phyloP scores from a whole-genome alignment of 495 filamentous ascomycete species.

The Apodospora peruviana region DNA sequence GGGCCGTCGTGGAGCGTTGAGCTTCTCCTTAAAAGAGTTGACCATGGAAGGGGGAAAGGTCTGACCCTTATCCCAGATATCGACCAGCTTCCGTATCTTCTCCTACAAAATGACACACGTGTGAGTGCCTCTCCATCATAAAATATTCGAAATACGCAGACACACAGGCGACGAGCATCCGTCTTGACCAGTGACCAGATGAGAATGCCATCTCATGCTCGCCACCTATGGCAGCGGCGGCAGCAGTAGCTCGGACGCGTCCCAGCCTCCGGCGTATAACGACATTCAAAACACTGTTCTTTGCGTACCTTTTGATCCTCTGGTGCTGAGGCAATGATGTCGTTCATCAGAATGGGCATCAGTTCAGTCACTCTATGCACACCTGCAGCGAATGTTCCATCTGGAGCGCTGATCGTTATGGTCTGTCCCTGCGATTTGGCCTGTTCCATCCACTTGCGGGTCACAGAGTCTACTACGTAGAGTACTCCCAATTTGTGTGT shows the following conservation, averaged over 20 bases:
- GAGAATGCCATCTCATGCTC: too few species aligned
- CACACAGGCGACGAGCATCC: constrained; percentile 1
- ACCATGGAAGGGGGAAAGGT: constrained; percentile 86
- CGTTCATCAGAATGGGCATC: constrained; percentile 88
- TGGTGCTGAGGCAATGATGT: constrained; percentile 83
- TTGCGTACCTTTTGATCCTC: constrained; percentile 97
- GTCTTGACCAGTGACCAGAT: too few species aligned
- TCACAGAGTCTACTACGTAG: constrained; percentile 99
- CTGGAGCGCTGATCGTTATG: constrained; percentile 66
- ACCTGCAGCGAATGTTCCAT: constrained; percentile 91
- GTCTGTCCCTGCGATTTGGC: constrained; percentile 80
- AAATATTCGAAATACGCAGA: constrained; percentile 3
- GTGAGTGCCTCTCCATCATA: constrained; percentile 34
- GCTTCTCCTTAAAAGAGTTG: constrained; percentile 76
- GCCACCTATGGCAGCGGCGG: too few species aligned
- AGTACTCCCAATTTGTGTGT: constrained; percentile 98
- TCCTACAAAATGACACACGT: constrained; percentile 57
- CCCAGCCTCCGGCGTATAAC: too few species aligned
- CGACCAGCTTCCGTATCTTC: constrained; percentile 91
- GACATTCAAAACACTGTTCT: constrained; percentile 24
- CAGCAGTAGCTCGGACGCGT: too few species aligned
- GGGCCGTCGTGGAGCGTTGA: constrained; percentile 54
- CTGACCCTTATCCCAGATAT: constrained; percentile 94
- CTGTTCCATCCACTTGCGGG: constrained; percentile 95
- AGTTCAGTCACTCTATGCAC: constrained; percentile 96